Percentiles rank a stretch among this genome's conserved stretches.
These are phyloP conservation scores for Aspergillus novofumigatus DNA, from an alignment of 2,329 filamentous ascomycete species.

Conservation along the genomic window DNA sequence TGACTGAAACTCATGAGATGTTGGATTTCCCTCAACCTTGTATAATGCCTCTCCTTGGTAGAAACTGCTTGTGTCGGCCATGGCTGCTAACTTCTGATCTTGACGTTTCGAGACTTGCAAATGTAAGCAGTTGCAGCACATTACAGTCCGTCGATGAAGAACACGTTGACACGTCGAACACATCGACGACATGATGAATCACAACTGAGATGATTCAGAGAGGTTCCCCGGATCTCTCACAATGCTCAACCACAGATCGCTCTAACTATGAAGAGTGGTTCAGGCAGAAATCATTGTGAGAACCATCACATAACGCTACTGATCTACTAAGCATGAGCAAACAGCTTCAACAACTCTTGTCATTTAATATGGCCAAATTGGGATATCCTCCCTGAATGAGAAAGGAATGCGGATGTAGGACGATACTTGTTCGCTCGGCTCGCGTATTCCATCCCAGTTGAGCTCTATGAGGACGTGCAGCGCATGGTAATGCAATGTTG, in stretches of 20 bases:
- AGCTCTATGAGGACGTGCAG: no score
- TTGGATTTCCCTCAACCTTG: neutral
- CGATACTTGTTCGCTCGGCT: neutral
- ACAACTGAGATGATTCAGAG: neutral
- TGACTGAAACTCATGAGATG: neutral
- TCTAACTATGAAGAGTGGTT: neutral
- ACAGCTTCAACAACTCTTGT: neutral
- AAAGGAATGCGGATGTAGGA: neutral
- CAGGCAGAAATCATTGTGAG: neutral
- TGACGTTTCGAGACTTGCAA: neutral
- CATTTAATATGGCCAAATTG: neutral
- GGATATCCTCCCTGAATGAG: neutral
- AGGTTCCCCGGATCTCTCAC: neutral
- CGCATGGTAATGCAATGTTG: no score
- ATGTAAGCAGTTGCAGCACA: neutral
- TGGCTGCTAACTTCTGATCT: neutral
- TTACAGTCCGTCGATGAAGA: no score
- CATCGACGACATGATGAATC: neutral
- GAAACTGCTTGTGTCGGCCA: neutral
- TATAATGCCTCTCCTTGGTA: neutral
- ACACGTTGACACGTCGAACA: neutral
- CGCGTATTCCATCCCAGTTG: neutral
- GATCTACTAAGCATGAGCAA: neutral
- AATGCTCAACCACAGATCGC: neutral
- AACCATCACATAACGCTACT: neutral